Base-by-base conservation (phyloP, 176 grass and related monocot genomes). In the Oryza nivara region DNA sequence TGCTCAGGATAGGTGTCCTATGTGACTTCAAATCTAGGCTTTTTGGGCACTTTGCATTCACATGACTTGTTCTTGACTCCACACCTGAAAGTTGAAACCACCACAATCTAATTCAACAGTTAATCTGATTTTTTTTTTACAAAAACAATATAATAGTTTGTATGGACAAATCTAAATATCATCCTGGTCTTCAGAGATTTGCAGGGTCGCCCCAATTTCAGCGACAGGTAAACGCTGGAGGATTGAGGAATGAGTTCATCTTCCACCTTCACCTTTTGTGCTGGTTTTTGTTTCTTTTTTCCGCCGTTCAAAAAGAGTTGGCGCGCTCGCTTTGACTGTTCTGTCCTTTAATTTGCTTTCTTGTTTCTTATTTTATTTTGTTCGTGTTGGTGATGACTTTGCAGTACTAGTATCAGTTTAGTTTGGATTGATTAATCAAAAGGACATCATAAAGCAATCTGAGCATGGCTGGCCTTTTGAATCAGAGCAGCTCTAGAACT, bases 301-400 rank as follows among this genome's bases (percentile, higher is more conserved):
- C 26, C 0, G 46, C 26, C 38, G 87, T 89, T 89, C 76, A 80
- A 89, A 89, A 89, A 45, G 49, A 84, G 76, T 84, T 75, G 76
- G 87, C 86, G 74, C 68, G 10, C 32, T 81, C 11, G 34, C 73
- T 36, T 67, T 66, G 10, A 7, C 41, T 34, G 0, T 12, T 8
- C 70, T 43, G 34, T 40, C 38, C 48, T 58, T 49, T 0, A 7
- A 16, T 48, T 25, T 82, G 71, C 0, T 44, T 15, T 70, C 11
- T 40, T 56, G 2, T 56, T 17, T 6, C 7, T 8, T 1, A 7
- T 6, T 22, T 8, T 1, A 4, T 43, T 51, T 77, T n/a, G 32
- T 23, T 58, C 23, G 23, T 73, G 74, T 43, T 34, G 30, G 44
- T 63, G 20, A 54, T 20, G 69, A 8, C 76, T 67, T 86, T 51